phyloP scores from a whole-genome alignment of 2,329 filamentous ascomycete genomes.

The Biscogniauxia sp. region DNA sequence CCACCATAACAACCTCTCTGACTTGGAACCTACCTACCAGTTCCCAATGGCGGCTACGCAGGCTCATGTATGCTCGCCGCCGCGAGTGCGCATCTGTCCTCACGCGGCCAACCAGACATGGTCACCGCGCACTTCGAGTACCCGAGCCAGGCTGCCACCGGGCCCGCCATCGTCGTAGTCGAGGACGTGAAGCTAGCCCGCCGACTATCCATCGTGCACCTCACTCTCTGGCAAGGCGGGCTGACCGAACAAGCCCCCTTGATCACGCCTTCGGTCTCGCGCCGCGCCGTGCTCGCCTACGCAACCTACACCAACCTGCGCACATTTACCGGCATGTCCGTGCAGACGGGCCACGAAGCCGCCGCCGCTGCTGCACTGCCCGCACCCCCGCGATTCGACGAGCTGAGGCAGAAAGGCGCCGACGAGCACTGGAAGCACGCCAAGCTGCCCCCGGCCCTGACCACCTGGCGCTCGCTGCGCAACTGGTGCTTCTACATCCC shows the following conservation, averaged over 20 bases:
- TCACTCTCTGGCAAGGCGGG: slow-evolving; percentile 24
- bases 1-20: too few relatives aligned
- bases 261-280: slow-evolving; percentile 14
- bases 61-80: slow-evolving; percentile 24
- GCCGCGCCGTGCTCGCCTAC: slow-evolving; percentile 14
- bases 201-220: slow-evolving; percentile 21
- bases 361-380: slow-evolving; percentile 6
- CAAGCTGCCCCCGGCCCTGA: slow-evolving; percentile 6
- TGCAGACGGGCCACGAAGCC: slow-evolving; percentile 14
- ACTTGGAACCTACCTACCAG: slow-evolving; percentile 8
- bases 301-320: slow-evolving; percentile 12
- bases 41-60: slow-evolving; percentile 29
- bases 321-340: slow-evolving; percentile 6
- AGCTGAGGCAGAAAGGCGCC: slow-evolving; percentile 3
- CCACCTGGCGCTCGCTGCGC: slow-evolving; percentile 16
- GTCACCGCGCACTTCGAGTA: slow-evolving; percentile 23
- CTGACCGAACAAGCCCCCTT: slow-evolving; percentile 11
- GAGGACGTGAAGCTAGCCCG: slow-evolving; percentile 26
- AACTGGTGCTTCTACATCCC: slow-evolving; percentile 20
- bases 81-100: slow-evolving; percentile 16
- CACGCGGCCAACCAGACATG: slow-evolving; percentile 11
- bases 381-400: slow-evolving; percentile 15
- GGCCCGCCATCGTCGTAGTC: slow-evolving; percentile 19
- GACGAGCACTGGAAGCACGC: slow-evolving; percentile 22
- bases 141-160: slow-evolving; percentile 14